Evolutionary conservation across 805 yeast species (phyloP).

Genomic region (Crinitomyces ghanaensis): DNA sequence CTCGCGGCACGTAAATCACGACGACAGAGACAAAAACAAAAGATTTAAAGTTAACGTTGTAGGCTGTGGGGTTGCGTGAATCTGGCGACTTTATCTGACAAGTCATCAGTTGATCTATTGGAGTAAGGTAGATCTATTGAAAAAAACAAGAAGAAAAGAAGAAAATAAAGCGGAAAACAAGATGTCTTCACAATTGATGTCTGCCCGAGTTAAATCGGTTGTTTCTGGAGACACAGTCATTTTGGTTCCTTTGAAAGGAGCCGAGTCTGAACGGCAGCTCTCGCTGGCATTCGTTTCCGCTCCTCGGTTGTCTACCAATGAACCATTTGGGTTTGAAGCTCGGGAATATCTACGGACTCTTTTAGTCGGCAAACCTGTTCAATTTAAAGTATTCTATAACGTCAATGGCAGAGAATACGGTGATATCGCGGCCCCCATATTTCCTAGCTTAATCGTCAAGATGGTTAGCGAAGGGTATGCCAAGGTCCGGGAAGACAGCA

Average conservation of each 20-base stretch:
- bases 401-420: slow-evolving; percentile 51
- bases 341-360: slow-evolving; percentile 52
- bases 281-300: slow-evolving; percentile 57
- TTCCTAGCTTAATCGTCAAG: slow-evolving; percentile 46
- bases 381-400: slow-evolving; percentile 46
- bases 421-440: slow-evolving; percentile 53
- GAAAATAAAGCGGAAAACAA: slow-evolving; percentile 1
- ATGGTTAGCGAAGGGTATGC: slow-evolving; percentile 49
- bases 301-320: slow-evolving; percentile 33
- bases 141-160: slow-evolving; percentile 1
- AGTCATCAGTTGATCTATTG: no score
- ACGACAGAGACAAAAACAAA: no score
- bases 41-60: no score
- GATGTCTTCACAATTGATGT: slow-evolving; percentile 3
- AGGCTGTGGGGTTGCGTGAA: no score
- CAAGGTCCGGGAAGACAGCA: slow-evolving; percentile 45
- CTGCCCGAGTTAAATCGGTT: slow-evolving; percentile 59
- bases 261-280: slow-evolving; percentile 45
- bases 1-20: no score
- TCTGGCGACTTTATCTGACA: no score
- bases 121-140: not conserved
- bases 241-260: slow-evolving; percentile 35
- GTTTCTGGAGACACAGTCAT: slow-evolving; percentile 62
- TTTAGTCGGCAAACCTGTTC: slow-evolving; percentile 51
- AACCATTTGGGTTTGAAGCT: slow-evolving; percentile 42